These are phyloP conservation scores for Hypoxylon sp. DNA, from an alignment of 2,329 filamentous ascomycete species.

Conservation along the genomic window DNA sequence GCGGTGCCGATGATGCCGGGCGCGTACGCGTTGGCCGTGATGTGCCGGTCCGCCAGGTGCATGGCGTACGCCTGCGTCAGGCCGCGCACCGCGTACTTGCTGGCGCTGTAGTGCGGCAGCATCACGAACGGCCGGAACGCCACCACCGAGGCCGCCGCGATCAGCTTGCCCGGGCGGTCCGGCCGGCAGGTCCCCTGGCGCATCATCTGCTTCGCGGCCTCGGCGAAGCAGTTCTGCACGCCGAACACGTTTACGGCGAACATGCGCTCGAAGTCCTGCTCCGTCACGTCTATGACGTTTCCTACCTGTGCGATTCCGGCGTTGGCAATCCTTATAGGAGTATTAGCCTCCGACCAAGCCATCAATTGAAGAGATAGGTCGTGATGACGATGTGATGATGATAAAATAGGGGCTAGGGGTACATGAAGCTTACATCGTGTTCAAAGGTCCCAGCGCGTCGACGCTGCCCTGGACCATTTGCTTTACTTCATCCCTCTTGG, in stretches of 20 bases:
- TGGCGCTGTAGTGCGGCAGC: conserved; percentile 72
- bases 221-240: conserved; percentile 73
- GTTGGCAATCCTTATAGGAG: conserved; percentile 67
- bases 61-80: conserved; percentile 75
- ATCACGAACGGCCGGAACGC: conserved; percentile 71
- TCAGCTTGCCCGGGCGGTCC: conserved; percentile 57
- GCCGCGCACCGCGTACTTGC: conserved; percentile 76
- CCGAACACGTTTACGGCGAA: conserved; percentile 75
- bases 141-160: conserved; percentile 67
- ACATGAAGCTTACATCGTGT: conserved; percentile 51
- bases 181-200: conserved; percentile 63
- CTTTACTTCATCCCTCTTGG: conserved; percentile 64
- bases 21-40: conserved; percentile 75
- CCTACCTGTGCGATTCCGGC: conserved; percentile 72
- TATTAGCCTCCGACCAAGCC: conserved; percentile 33
- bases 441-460: conserved; percentile 63
- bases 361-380: background rate
- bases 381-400: background rate
- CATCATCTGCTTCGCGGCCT: conserved; percentile 75
- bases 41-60: conserved; percentile 72
- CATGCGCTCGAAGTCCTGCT: conserved; percentile 69
- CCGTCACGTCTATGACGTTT: conserved; percentile 65
- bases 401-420: background rate
- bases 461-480: conserved; percentile 65
- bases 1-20: conserved; percentile 75